Evolutionary conservation across 495 filamentous ascomycete genomes (phyloP), one percentile per base, ranked within the genome.

Genomic region (Aspergillus ostianus): DNA sequence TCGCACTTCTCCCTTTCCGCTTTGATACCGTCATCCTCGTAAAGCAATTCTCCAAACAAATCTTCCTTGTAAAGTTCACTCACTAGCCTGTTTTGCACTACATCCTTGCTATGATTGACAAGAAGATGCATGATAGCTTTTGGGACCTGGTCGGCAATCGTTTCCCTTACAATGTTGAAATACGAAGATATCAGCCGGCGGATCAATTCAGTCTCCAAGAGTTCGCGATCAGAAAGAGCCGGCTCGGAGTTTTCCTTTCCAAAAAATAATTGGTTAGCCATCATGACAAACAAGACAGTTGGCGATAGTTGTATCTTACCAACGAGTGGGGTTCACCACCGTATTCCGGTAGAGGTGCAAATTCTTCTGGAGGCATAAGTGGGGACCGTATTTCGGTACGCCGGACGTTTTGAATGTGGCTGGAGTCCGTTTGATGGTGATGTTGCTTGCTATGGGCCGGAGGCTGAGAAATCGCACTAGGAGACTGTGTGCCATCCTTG

Each of bases 101-200:
- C 93, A 62, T 98, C 94, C 71, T 97, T 98, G 73, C 90, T 94
- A 76, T 96, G 90, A 74, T 98, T 98, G 64, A 98, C 94, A 49
- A 98, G 85, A 12, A 98, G 87, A 68, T 98, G 94, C 94, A 98
- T 98, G 65, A 98, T 89, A 2, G 94, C 94, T 77, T 98, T 98
- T 51, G 94, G 94, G 19, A 98, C 95, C 73, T 98, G 93, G 68
- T 98, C 94, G 23, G 93, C 93, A 64, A 97, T 97, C 44, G 90
- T 91, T 70, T 98, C 94, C 55, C 94, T 90, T 12, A 98, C 94
- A 64, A 98, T 98, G 67, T 96, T 93, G 81, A 98, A 98, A 73
- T 98, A 98, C 1, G 92, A 97, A 54, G 89, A 93, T 65, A 98
- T 98, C 36, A 98, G 82, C 32, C 93, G 90, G 32, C 93, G 91